A percentile compares a stretch with the other conserved stretches of the same genome.
Conservation (phyloP, 371 early-diverging fungal species). For the Rhizopus stolonifer region DNA sequence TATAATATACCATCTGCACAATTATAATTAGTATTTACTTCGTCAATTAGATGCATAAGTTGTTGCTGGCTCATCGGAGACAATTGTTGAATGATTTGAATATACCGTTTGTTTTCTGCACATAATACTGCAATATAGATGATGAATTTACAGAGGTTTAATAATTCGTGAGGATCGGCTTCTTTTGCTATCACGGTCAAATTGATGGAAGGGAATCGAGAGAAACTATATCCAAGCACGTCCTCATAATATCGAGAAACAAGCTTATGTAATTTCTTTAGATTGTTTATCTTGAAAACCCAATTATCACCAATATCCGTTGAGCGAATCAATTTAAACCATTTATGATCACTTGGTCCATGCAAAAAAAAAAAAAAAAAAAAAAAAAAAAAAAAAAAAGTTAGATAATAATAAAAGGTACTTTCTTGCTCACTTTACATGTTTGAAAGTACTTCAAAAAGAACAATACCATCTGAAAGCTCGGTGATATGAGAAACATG, state of each 20-base stretch:
- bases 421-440: constrained; percentile 59
- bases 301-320: constrained; percentile 87
- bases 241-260: constrained; percentile 86
- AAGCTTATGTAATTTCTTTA: constrained; percentile 84
- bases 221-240: constrained; percentile 57
- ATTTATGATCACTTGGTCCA: constrained; percentile 77
- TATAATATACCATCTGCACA: no score
- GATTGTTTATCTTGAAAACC: constrained; percentile 88
- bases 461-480: constrained; percentile 75
- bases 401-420: no score
- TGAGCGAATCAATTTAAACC: constrained; percentile 80
- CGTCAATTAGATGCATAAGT: constrained; percentile 89
- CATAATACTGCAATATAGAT: constrained; percentile 84
- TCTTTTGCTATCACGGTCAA: constrained; percentile 84
- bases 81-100: constrained; percentile 78
- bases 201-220: constrained; percentile 62
- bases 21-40: constrained; percentile 26
- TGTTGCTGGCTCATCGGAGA: constrained; percentile 69
- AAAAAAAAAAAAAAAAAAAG: no score
- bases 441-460: constrained; percentile 80
- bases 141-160: constrained; percentile 79
- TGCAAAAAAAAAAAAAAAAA: no score
- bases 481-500: constrained; percentile 63
- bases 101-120: constrained; percentile 74
- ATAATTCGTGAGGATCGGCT: constrained; percentile 62